These are phyloP conservation scores for Paxillus rubicundulus DNA, from an alignment of 768 basidiomycete genomes.

Conservation along the genomic window DNA sequence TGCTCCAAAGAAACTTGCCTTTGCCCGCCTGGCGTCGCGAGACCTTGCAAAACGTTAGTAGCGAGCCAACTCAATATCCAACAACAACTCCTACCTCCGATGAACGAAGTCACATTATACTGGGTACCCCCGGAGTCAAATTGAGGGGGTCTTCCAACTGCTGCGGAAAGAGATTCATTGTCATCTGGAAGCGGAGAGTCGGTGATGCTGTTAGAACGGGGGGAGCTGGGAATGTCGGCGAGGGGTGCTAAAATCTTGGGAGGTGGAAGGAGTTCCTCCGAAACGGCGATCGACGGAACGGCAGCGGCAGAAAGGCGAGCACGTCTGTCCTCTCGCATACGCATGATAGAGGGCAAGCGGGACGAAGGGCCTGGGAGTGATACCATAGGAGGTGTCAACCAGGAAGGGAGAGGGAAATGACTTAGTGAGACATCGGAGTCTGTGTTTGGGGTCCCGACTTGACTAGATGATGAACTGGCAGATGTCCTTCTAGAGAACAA, in stretches of 20 bases:
- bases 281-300: constrained; percentile 2
- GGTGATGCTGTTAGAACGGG: constrained; percentile 14
- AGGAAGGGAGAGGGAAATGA: constrained; percentile 65
- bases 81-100: constrained; percentile 41
- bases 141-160: constrained; percentile 19
- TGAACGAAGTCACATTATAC: constrained; percentile 75
- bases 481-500: constrained; percentile 36
- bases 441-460: constrained; percentile 26
- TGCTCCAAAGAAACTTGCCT: constrained; percentile 9
- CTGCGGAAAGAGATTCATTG: constrained; percentile 7
- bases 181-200: constrained; percentile 17
- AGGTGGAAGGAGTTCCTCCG: constrained; percentile 9
- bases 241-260: constrained; percentile 25
- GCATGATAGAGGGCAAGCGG: constrained; percentile 11
- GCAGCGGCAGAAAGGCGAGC: constrained; percentile 10
- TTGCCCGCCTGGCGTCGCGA: constrained; percentile 29
- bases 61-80: background rate
- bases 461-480: constrained; percentile 32
- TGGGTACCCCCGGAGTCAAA: constrained; percentile 49
- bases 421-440: constrained; percentile 64
- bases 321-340: constrained; percentile 22
- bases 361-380: constrained; percentile 14
- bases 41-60: constrained; percentile 25
- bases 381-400: constrained; percentile 17
- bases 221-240: constrained; percentile 19